Evolutionary conservation across 1,284 basidiomycete species (phyloP).

Genomic region (Tylopilus sp.): DNA sequence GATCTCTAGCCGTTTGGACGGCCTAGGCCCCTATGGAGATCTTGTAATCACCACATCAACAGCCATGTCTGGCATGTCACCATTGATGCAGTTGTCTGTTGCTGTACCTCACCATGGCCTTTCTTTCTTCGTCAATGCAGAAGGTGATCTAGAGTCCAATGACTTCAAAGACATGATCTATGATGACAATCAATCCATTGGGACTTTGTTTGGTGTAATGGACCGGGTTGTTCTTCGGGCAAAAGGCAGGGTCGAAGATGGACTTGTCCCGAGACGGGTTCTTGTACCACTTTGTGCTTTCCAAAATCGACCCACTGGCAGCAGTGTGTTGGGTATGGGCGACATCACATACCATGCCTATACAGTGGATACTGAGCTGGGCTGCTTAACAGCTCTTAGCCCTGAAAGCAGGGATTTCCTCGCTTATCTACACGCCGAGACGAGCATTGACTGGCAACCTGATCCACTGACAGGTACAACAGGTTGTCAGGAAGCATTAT

Average conservation of each 20-base stretch:
- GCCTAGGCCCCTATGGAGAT: constrained; percentile 19
- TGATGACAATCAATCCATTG: not conserved
- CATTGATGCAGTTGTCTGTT: not conserved
- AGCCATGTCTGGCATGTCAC: not conserved
- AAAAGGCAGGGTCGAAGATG: constrained; percentile 6
- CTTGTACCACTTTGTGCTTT: constrained; percentile 47
- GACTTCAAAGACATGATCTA: not conserved
- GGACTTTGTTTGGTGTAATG: constrained; percentile 36
- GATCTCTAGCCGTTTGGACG: constrained; percentile 37
- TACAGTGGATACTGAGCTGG: constrained; percentile 50
- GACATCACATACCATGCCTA: constrained; percentile 49
- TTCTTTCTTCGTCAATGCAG: not conserved
- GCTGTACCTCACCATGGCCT: not conserved
- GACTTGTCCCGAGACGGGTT: constrained; percentile 37
- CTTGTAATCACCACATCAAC: not conserved
- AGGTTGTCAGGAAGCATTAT: constrained; percentile 57
- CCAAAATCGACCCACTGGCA: not conserved
- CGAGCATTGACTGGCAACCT: constrained; percentile 37
- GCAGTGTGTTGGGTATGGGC: constrained; percentile 32
- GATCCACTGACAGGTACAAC: constrained; percentile 59
- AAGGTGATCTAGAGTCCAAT: not conserved
- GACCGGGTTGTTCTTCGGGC: constrained; percentile 52
- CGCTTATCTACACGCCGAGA: constrained; percentile 59
- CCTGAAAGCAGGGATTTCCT: constrained; percentile 50
- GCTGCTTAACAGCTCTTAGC: constrained; percentile 47